These are phyloP conservation scores for Talaromyces thailandensis DNA, from an alignment of 495 filamentous ascomycete species.

Conservation along the genomic window DNA sequence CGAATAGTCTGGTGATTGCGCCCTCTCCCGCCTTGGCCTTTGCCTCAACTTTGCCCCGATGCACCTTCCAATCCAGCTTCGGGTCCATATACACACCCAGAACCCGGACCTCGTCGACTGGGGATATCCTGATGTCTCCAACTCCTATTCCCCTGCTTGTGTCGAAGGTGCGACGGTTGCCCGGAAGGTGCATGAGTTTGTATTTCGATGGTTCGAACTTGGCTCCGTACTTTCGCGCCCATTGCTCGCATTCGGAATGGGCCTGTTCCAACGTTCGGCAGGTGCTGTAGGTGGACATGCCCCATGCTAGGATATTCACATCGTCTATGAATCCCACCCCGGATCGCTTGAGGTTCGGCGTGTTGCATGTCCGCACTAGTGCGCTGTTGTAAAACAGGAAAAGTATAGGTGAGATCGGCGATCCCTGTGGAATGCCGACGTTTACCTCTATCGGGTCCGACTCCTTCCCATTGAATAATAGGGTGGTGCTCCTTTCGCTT, in stretches of 20 bases:
- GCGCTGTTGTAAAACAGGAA: slow-evolving; percentile 7
- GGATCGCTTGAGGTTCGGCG: too few species aligned
- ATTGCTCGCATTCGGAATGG: not conserved
- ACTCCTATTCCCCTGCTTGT: not conserved
- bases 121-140: not conserved
- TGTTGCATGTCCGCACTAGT: slow-evolving; percentile 1
- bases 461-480: not conserved
- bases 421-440: slow-evolving; percentile 6
- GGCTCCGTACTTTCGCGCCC: not conserved
- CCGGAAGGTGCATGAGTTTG: not conserved
- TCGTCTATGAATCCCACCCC: not conserved
- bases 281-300: not conserved
- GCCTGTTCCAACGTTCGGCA: not conserved
- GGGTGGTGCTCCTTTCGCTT: not conserved
- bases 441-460: not conserved
- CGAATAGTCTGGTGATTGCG: not conserved
- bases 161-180: not conserved
- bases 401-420: slow-evolving; percentile 7
- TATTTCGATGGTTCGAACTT: not conserved
- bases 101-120: not conserved
- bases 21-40: not conserved
- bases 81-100: not conserved
- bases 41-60: not conserved
- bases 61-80: not conserved
- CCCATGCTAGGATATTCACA: not conserved